These are phyloP conservation scores for Xylariales sp. DNA, from an alignment of 2,329 filamentous ascomycete species.

Conservation along the genomic window DNA sequence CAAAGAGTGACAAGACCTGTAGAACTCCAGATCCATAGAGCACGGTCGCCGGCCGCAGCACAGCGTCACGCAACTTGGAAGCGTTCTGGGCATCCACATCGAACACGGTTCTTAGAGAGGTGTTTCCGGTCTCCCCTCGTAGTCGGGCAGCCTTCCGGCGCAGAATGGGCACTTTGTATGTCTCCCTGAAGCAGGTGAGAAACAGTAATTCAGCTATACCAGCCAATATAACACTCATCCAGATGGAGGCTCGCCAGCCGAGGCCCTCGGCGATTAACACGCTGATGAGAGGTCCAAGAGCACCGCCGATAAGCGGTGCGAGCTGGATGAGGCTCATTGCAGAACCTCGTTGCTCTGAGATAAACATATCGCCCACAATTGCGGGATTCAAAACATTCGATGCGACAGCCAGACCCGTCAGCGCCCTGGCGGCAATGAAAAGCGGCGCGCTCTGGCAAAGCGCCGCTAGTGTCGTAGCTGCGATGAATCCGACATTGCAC, in stretches of 20 bases:
- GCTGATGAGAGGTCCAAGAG: conserved; percentile 50
- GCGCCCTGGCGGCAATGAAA: conserved; percentile 48
- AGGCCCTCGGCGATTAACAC: conserved; percentile 49
- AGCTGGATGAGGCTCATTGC: conserved; percentile 55
- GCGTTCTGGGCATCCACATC: conserved; percentile 22
- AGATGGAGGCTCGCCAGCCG: conserved; percentile 51
- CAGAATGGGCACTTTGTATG: conserved; percentile 55
- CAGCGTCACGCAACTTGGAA: conserved; percentile 32
- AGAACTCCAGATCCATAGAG: conserved; percentile 48
- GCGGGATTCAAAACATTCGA: conserved; percentile 60
- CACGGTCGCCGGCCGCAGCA: conserved; percentile 42
- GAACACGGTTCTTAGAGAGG: conserved; percentile 24
- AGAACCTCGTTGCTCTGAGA: conserved; percentile 49
- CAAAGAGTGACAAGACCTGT: conserved; percentile 42
- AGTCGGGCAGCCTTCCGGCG: conserved; percentile 33
- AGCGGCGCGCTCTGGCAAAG: conserved; percentile 38
- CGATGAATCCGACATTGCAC: conserved; percentile 47
- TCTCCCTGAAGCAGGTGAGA: conserved; percentile 51
- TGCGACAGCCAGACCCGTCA: conserved; percentile 59
- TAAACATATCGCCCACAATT: conserved; percentile 60
- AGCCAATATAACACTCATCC: conserved; percentile 44
- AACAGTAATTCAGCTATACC: conserved; percentile 45
- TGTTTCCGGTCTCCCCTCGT: conserved; percentile 26
- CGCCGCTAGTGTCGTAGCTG: conserved; percentile 42
- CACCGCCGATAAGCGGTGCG: conserved; percentile 53